Evolutionary conservation across 805 yeast genomes (phyloP).

Genomic region (Tetrapisispora taiwanensis): DNA sequence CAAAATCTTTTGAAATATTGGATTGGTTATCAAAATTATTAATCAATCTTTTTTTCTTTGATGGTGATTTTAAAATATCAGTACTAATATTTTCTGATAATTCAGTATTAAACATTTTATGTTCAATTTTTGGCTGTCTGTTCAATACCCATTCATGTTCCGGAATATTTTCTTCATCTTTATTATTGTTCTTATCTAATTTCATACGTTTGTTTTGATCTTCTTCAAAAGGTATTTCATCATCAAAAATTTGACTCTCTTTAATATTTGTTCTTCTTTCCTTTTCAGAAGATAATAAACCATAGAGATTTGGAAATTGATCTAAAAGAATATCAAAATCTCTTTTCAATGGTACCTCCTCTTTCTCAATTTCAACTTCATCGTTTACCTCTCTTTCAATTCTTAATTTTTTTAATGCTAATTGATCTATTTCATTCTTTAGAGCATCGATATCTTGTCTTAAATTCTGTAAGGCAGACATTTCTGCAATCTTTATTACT

Average conservation of each 20-base stretch:
- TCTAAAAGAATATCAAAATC: slow-evolving; percentile 16
- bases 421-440: slow-evolving; percentile 23
- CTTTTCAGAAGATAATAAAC: slow-evolving; percentile 6
- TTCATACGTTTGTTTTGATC: neutral
- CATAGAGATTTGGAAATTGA: slow-evolving; percentile 18
- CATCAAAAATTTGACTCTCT: neutral
- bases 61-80: slow-evolving; percentile 21
- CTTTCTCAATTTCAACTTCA: slow-evolving; percentile 3
- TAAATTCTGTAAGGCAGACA: slow-evolving; percentile 25
- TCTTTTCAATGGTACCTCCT: slow-evolving; percentile 5
- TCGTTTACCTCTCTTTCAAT: slow-evolving; percentile 6
- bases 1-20: neutral
- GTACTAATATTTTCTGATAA: slow-evolving; percentile 17
- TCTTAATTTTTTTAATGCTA: slow-evolving; percentile 7
- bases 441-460: slow-evolving; percentile 31
- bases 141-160: slow-evolving; percentile 17
- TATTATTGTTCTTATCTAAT: neutral
- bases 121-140: slow-evolving; percentile 14
- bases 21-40: neutral
- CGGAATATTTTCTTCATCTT: slow-evolving; percentile 6
- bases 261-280: neutral
- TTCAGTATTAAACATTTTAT: slow-evolving; percentile 20
- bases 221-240: neutral
- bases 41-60: slow-evolving; percentile 14
- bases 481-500: slow-evolving; percentile 7